Evolutionary conservation across 352 stramenopile species (phyloP), one percentile per base, ranked within the genome.

Genomic region (Globisporangium nodosum): DNA sequence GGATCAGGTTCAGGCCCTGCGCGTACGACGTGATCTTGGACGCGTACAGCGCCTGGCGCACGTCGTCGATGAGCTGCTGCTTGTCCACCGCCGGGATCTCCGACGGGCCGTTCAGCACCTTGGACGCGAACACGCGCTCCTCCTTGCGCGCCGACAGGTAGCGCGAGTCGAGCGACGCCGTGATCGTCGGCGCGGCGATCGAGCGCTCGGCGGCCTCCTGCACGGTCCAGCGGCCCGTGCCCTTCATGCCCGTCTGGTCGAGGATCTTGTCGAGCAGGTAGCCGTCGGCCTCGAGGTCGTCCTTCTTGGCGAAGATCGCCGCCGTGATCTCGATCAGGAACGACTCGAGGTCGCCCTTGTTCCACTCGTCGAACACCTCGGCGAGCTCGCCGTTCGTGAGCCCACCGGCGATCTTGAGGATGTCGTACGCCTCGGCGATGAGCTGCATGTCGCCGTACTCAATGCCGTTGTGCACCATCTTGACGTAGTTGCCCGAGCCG

Each of bases 391-490:
- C 82, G 71, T 98, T 97, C 27, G 73, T 85, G 33, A 98, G 71
- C 11, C 93, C 94, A 31, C 85, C 87, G 20, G 88, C 85, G 64
- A 90, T 88, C 82, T 98, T 98, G 54, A 99, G 73, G 58, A 99
- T 90, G 71, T 98, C 96, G 71, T 99, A 99, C 16, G 96, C 92
- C 79, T 99, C 97, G 42, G 87, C 90, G 72, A 99, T 99, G 21
- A 99, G 78, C 79, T 99, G 97, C 96, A 99, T 99, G 75, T 99
- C 97, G 54, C 96, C 97, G 79, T 99, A 99, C 74, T 99, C 97
- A 68, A 99, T 99, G 61, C 97, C 97, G 83, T 99, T 99, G 90
- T 99, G 97, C 60, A 99, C 96, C 97, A 99, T 99, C 85, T 99
- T 99, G 53, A 99, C 97, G 78, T 99, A 99, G 82, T 99, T 99